These are phyloP conservation scores for Albizia julibrissin DNA, from an alignment of 306 rosid genomes.

Conservation along the genomic window DNA sequence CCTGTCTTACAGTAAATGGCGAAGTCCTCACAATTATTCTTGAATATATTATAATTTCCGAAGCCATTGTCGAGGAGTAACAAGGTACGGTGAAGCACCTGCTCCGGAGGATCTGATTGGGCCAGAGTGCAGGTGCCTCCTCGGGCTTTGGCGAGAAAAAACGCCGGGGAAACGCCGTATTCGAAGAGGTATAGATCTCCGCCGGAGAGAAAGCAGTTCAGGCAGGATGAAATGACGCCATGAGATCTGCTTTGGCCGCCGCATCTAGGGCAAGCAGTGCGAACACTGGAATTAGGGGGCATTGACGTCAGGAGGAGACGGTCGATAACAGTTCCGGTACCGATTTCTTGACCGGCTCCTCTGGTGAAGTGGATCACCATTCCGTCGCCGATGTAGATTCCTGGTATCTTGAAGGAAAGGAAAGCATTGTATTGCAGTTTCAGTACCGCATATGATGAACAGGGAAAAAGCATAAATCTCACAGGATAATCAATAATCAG, in stretches of 20 bases:
- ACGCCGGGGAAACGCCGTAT: constrained; percentile 48
- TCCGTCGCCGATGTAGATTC: constrained; percentile 66
- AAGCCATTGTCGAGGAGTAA: constrained; percentile 74
- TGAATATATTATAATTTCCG: constrained; percentile 55
- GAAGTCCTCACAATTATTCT: constrained; percentile 81
- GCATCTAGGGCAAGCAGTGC: constrained; percentile 58
- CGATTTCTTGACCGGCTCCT: constrained; percentile 48
- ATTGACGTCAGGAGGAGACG: constrained; percentile 45
- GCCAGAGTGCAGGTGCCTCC: constrained; percentile 88
- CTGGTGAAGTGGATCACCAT: constrained; percentile 80
- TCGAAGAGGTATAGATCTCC: constrained; percentile 59
- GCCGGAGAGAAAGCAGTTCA: constrained; percentile 65
- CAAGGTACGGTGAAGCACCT: constrained; percentile 54
- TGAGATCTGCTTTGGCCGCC: constrained; percentile 39
- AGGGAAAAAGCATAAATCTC: neutral
- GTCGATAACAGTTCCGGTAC: constrained; percentile 45
- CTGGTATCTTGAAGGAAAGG: constrained; percentile 40
- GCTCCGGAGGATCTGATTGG: constrained; percentile 42
- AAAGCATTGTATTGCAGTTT: neutral
- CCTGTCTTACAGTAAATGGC: constrained; percentile 90
- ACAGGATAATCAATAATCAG: neutral
- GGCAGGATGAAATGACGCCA: constrained; percentile 66
- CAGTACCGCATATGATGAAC: constrained; percentile 8
- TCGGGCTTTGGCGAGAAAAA: constrained; percentile 62
- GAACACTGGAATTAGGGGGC: constrained; percentile 33